Base-by-base conservation (phyloP, 345 rosid species). In the Chamaenerion angustifolium region DNA sequence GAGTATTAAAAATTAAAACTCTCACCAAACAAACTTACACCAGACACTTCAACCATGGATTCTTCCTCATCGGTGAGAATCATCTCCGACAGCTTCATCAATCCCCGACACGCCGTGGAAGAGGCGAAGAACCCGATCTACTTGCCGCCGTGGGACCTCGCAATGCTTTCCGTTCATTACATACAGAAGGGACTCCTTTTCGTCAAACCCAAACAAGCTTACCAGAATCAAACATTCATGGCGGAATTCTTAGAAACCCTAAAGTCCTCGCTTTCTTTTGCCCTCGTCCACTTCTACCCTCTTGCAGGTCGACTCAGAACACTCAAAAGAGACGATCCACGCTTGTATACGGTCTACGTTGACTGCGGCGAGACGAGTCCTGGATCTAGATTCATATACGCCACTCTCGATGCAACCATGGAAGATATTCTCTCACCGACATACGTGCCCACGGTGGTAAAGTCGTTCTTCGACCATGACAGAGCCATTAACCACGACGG, bases 251-350 rank as follows among this genome's bases (percentile, higher is more conserved):
- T 79, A 53, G 55, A 60, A 10, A 63, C 56, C 52, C 77, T 79
- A 5, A 70, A 62, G 49, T 51, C 59, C n/a, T 80, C 79, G 41
- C 79, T 76, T 0, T 67, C 82, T 10, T 66, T 55, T n/a, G 52
- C 83, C 11, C 89, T 83, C 0, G 64, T 69, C 31, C 80, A 83
- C 61, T 81, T 75, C 74, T 69, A 74, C 61, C 89, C 93, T 1
- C 76, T 83, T 0, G 68, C 81, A 0, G 84, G 95, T 50, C 77
- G 84, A 11, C 70, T 83, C 0, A 60, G 52, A 4, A 62, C 88
- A 0, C 7, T 13, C 4, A 59, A 25, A 44, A 25, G 42, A 0
- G 51, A 67, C 2, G 55, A 57, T 42, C 75, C 79, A 0, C 54
- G 68, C 5, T 66, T 77, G 0, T 75, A 58, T 46, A 62, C 62